These are phyloP conservation scores for Neonectria magnoliae DNA, from an alignment of 2,329 filamentous ascomycete species.

Conservation along the genomic window DNA sequence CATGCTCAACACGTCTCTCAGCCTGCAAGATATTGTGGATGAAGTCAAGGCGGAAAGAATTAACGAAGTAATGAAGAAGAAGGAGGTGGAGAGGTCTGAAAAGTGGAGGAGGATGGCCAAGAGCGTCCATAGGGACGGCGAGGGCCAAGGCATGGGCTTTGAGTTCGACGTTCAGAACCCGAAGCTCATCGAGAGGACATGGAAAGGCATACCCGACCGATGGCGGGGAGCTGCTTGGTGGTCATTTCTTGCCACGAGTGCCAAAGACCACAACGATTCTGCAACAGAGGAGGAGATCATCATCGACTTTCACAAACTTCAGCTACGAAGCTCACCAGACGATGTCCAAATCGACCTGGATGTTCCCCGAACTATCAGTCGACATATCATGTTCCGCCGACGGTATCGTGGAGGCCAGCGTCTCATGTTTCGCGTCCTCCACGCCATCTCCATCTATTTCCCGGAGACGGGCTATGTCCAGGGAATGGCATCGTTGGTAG, in stretches of 20 bases:
- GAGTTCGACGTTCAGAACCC: slow-evolving; percentile 82
- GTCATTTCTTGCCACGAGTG: slow-evolving; percentile 85
- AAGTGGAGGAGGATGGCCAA: slow-evolving; percentile 76
- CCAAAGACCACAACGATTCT: slow-evolving; percentile 68
- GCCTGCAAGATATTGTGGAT: slow-evolving; percentile 64
- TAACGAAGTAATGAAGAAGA: slow-evolving; percentile 67
- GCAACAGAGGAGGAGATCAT: slow-evolving; percentile 78
- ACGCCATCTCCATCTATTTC: slow-evolving; percentile 90
- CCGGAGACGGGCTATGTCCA: slow-evolving; percentile 95
- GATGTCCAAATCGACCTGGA: slow-evolving; percentile 98
- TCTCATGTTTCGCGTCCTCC: slow-evolving; percentile 89
- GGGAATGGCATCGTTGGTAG: slow-evolving; percentile 94
- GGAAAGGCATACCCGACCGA: slow-evolving; percentile 97
- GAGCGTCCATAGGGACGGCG: slow-evolving; percentile 59
- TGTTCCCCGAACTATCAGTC: slow-evolving; percentile 92
- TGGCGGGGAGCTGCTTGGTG: slow-evolving; percentile 97
- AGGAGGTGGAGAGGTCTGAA: slow-evolving; percentile 70
- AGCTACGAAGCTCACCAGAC: slow-evolving; percentile 80
- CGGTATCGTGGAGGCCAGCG: slow-evolving; percentile 93
- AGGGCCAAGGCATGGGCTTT: slow-evolving; percentile 68
- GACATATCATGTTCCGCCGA: slow-evolving; percentile 96
- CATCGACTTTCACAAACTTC: slow-evolving; percentile 75
- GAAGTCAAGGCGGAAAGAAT: slow-evolving; percentile 63
- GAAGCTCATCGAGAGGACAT: slow-evolving; percentile 91
- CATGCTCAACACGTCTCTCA: slow-evolving; percentile 70